Evolutionary conservation across 257 asterid species (phyloP).

Genomic region (Solanum rostratum): DNA sequence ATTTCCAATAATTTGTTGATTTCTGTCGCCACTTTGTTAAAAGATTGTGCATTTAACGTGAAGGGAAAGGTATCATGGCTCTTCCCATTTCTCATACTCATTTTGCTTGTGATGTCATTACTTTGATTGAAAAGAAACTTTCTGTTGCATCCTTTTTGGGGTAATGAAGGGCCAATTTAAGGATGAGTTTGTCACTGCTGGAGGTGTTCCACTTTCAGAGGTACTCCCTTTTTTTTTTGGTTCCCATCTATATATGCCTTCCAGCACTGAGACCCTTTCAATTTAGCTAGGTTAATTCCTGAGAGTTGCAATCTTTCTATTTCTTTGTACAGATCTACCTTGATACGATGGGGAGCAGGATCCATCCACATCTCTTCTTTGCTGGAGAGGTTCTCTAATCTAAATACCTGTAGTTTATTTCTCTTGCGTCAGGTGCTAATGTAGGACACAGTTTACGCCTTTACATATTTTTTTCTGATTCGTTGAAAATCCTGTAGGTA

Average conservation of each 20-base stretch:
- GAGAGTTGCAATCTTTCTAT: not conserved
- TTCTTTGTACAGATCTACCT: slow-evolving; percentile 43
- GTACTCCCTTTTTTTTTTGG: slow-evolving; percentile 27
- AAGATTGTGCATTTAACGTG: slow-evolving; percentile 52
- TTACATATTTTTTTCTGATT: not conserved
- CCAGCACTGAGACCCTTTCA: not conserved
- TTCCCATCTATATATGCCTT: not conserved
- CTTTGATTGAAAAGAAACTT: not conserved
- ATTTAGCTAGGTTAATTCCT: not conserved
- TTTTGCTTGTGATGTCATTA: not conserved
- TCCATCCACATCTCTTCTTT: slow-evolving; percentile 52
- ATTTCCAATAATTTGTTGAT: slow-evolving; percentile 42
- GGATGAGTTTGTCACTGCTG: slow-evolving; percentile 98
- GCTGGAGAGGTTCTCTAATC: slow-evolving; percentile 77
- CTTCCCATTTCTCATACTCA: not conserved
- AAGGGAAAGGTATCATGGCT: slow-evolving; percentile 63
- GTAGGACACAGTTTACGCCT: not conserved
- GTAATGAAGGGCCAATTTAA: slow-evolving; percentile 77
- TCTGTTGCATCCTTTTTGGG: not conserved
- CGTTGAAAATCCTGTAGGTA: slow-evolving; percentile 35
- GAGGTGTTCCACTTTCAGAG: slow-evolving; percentile 96
- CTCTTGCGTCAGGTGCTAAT: not conserved
- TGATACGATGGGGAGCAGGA: slow-evolving; percentile 76
- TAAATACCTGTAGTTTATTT: not conserved
- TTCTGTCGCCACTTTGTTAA: slow-evolving; percentile 50